Conservation (phyloP, 257 asterid species). For the Jasminum sambac region DNA sequence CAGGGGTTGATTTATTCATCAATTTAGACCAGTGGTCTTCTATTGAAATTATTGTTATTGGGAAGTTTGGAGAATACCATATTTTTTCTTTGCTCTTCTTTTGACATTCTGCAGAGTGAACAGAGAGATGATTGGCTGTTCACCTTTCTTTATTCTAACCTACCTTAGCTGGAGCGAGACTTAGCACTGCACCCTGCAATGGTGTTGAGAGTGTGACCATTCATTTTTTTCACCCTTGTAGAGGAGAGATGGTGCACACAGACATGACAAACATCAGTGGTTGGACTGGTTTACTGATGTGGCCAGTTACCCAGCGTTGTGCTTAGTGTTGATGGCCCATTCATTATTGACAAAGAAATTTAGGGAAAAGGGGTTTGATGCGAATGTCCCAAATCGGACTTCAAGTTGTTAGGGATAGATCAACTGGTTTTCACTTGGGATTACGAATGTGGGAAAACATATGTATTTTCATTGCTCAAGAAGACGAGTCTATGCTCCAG, state of each 20-base stretch:
- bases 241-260: not conserved
- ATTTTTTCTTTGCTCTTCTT: not conserved
- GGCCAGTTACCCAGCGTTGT: not conserved
- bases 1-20: not conserved
- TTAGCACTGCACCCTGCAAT: not conserved
- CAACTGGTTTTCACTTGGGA: conserved; percentile 56
- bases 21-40: not conserved
- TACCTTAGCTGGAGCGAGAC: not conserved
- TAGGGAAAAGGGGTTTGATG: not conserved
- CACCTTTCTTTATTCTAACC: not conserved
- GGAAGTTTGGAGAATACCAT: not conserved
- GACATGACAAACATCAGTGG: not conserved
- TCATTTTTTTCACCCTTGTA: not conserved
- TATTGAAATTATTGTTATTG: not conserved
- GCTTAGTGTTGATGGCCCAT: not conserved
- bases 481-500: conserved; percentile 92
- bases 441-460: conserved; percentile 58
- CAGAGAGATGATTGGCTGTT: not conserved
- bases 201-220: not conserved
- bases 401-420: conserved; percentile 49
- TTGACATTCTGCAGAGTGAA: not conserved
- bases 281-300: not conserved
- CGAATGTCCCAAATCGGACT: not conserved
- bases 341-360: not conserved
- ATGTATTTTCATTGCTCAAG: conserved; percentile 84